Percentiles rank a stretch among this genome's conserved stretches.
These are phyloP conservation scores for Claviceps sorghi DNA, from an alignment of 2,329 filamentous ascomycete genomes.

Conservation along the genomic window DNA sequence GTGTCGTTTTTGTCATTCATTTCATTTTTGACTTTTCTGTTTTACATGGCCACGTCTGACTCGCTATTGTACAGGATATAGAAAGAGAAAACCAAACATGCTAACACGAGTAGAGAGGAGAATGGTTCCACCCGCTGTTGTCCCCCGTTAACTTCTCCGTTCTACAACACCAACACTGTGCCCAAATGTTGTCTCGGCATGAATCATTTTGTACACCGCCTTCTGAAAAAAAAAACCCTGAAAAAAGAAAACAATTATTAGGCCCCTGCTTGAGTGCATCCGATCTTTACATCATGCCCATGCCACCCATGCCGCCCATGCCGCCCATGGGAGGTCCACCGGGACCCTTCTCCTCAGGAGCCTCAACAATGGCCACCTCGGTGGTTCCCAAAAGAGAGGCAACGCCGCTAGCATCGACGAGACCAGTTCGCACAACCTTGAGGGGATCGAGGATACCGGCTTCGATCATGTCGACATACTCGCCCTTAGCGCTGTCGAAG, in stretches of 20 bases:
- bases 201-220: conserved; percentile 14
- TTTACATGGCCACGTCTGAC: conserved; percentile 14
- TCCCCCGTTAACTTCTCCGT: neutral
- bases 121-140: conserved; percentile 16
- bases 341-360: conserved; percentile 77
- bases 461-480: conserved; percentile 97
- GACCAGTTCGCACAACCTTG: conserved; percentile 96
- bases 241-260: neutral
- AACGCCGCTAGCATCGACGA: conserved; percentile 89
- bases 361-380: conserved; percentile 95
- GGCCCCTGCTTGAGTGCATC: conserved; percentile 6
- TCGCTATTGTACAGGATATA: conserved; percentile 21
- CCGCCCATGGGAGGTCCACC: conserved; percentile 45
- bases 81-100: conserved; percentile 14
- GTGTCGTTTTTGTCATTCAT: conserved; percentile 4
- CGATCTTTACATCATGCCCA: conserved; percentile 42
- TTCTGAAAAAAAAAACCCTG: neutral
- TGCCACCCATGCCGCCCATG: conserved; percentile 24
- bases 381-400: conserved; percentile 94
- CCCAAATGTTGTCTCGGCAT: conserved; percentile 12
- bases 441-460: conserved; percentile 96
- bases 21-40: conserved; percentile 11
- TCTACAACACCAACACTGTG: conserved; percentile 35
- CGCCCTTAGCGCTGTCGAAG: conserved; percentile 89
- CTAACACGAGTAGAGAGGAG: conserved; percentile 18